These are phyloP conservation scores for Aspergillus amoenus DNA, from an alignment of 2,329 filamentous ascomycete species.

Conservation along the genomic window DNA sequence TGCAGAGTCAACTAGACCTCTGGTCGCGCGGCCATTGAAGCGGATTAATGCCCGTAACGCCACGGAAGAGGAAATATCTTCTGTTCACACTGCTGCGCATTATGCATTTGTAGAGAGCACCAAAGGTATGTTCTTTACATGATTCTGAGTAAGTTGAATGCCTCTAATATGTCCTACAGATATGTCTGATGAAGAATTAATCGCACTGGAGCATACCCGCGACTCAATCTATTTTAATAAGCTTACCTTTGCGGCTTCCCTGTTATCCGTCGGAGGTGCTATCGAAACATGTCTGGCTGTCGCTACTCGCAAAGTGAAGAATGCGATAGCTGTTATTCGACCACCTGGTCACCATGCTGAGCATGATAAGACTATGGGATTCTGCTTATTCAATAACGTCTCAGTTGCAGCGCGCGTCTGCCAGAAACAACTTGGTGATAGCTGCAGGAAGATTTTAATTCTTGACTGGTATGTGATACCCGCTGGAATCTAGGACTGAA, in stretches of 20 bases:
- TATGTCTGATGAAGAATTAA: constrained; percentile 60
- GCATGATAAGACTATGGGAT: constrained; percentile 80
- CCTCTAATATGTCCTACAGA: constrained; percentile 35
- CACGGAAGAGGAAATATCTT: constrained; percentile 73
- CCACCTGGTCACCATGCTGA: constrained; percentile 96
- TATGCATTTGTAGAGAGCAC: constrained; percentile 72
- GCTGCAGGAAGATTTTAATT: constrained; percentile 85
- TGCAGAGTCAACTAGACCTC: constrained; percentile 50
- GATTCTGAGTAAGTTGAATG: neutral
- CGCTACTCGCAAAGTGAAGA: constrained; percentile 78
- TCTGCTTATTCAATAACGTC: constrained; percentile 98
- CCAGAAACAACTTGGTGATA: constrained; percentile 74
- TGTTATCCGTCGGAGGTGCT: constrained; percentile 84
- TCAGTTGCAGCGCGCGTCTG: constrained; percentile 88
- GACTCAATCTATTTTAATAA: constrained; percentile 82
- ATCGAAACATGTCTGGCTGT: constrained; percentile 97
- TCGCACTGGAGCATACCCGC: constrained; percentile 65
- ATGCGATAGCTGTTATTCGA: constrained; percentile 91
- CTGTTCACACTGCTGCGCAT: constrained; percentile 76
- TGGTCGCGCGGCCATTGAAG: constrained; percentile 56
- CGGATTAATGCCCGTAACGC: constrained; percentile 78
- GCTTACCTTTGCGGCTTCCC: constrained; percentile 75
- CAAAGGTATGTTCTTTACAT: constrained; percentile 35
- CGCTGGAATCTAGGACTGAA: neutral
- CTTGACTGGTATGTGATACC: constrained; percentile 78